Conservation (phyloP, 768 basidiomycete genomes). For the Pholiota molesta region DNA sequence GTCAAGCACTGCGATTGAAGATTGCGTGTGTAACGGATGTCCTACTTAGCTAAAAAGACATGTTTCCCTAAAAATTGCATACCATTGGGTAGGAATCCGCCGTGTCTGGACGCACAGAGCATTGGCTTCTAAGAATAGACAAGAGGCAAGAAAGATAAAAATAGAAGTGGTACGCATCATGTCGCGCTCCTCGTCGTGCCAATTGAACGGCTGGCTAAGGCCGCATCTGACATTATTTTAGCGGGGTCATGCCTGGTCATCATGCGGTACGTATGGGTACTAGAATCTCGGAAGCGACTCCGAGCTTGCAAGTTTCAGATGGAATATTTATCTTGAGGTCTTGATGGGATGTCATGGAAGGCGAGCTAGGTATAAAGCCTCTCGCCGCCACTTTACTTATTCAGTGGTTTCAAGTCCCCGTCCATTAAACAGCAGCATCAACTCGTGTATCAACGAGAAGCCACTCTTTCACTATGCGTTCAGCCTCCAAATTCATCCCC, state of each 20-base stretch:
- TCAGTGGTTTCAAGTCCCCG: not conserved
- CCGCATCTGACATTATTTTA: not conserved
- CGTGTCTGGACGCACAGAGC: too few species aligned
- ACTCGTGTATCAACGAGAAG: not conserved
- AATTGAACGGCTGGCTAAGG: not conserved
- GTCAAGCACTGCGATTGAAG: too few species aligned
- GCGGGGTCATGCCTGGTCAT: not conserved
- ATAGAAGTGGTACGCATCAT: not conserved
- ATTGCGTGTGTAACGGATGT: too few species aligned
- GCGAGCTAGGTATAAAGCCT: not conserved
- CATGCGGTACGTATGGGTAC: not conserved
- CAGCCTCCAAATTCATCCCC: not conserved
- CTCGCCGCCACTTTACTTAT: not conserved
- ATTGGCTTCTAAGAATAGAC: too few species aligned
- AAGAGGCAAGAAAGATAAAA: not conserved
- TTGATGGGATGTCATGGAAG: too few species aligned
- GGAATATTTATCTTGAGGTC: not conserved
- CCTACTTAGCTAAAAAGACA: too few species aligned
- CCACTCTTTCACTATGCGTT: not conserved
- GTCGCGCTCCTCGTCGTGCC: not conserved
- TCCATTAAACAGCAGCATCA: too few species aligned
- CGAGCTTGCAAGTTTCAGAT: not conserved
- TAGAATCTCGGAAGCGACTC: not conserved
- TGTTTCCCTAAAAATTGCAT: too few species aligned
- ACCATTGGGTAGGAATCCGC: too few species aligned